Conservation (phyloP, 306 rosid species). For the Ziziphus jujuba region DNA sequence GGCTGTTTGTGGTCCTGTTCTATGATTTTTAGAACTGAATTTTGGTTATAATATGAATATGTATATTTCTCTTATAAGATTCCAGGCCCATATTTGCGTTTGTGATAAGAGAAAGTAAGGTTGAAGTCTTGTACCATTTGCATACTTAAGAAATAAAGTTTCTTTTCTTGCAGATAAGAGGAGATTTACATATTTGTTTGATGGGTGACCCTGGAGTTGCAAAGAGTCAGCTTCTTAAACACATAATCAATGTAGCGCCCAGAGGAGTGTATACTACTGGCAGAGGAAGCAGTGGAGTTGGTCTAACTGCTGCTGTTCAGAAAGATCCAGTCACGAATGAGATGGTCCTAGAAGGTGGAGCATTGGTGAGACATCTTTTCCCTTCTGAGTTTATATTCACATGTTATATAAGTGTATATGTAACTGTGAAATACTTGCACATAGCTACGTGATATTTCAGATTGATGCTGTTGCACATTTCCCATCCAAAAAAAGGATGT, state of each 20-base stretch:
- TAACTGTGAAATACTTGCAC: slow-evolving; percentile 3
- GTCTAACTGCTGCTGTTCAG: slow-evolving; percentile 99
- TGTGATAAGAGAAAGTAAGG: slow-evolving; percentile 1
- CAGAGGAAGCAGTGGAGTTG: slow-evolving; percentile 99
- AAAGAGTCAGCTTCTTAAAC: slow-evolving; percentile 98
- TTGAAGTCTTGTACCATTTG: neutral
- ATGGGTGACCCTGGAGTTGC: slow-evolving; percentile 99
- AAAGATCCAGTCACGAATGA: slow-evolving; percentile 98
- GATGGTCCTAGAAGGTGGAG: slow-evolving; percentile 99
- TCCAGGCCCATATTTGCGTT: neutral
- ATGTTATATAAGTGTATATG: slow-evolving; percentile 1
- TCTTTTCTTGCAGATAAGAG: slow-evolving; percentile 68
- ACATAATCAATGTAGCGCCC: slow-evolving; percentile 93
- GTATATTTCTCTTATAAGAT: neutral
- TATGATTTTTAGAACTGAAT: neutral
- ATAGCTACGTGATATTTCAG: neutral
- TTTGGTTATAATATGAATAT: neutral
- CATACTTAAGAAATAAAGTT: neutral
- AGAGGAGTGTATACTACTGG: slow-evolving; percentile 98
- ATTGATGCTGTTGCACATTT: neutral
- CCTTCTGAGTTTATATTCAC: slow-evolving; percentile 7
- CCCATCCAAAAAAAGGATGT: neutral
- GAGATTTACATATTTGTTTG: slow-evolving; percentile 91
- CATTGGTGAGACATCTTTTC: slow-evolving; percentile 67
- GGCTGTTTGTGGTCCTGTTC: neutral